Evolutionary conservation across 1,139 yeast species (phyloP).

Genomic region (Zygotorulaspora mrakii): DNA sequence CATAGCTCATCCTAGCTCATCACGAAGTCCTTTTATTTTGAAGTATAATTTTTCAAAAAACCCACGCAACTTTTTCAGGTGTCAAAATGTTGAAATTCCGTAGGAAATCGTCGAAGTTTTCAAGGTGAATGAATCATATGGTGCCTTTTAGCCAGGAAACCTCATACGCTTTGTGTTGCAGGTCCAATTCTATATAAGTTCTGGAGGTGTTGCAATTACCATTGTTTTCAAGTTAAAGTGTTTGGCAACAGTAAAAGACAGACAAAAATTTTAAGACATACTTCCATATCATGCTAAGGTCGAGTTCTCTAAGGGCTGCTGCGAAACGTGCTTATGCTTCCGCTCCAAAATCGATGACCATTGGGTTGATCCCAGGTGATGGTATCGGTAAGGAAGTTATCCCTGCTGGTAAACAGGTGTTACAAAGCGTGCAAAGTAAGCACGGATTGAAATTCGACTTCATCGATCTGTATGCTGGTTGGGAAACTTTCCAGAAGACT

Average conservation of each 20-base stretch:
- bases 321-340: conserved; percentile 28
- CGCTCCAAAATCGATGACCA: conserved; percentile 31
- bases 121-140: conserved; percentile 1
- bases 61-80: conserved; percentile 11
- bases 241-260: no score
- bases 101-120: conserved; percentile 6
- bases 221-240: no score
- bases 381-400: conserved; percentile 97
- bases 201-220: no score
- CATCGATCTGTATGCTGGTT: conserved; percentile 87
- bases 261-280: no score
- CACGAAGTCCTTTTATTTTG: no score
- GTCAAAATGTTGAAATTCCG: conserved; percentile 8
- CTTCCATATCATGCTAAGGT: conserved; percentile 27
- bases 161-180: background rate
- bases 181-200: background rate
- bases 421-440: conserved; percentile 73
- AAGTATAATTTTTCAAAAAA: conserved; percentile 8
- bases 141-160: background rate
- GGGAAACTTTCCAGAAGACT: conserved; percentile 83
- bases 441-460: conserved; percentile 80
- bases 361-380: conserved; percentile 89
- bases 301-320: conserved; percentile 23
- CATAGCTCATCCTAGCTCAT: conserved; percentile 5
- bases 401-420: conserved; percentile 84